phyloP scores from a whole-genome alignment of 2,329 filamentous ascomycete species.

The Botrytis porri region DNA sequence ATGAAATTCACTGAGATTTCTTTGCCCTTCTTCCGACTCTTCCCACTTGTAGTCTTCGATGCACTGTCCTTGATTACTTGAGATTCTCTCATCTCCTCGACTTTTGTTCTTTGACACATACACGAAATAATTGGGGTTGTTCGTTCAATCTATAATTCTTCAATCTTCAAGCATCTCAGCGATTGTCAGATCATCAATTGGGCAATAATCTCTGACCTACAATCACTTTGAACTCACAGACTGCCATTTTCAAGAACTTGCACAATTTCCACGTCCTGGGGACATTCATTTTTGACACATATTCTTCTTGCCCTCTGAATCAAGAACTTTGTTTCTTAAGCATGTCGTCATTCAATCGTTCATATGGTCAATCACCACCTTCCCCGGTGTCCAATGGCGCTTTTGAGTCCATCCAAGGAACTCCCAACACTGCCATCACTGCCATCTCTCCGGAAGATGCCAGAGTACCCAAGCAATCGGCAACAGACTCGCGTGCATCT shows the following conservation, averaged over 20 bases:
- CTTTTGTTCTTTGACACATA: conserved; percentile 3
- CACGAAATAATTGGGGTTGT: conserved; percentile 3
- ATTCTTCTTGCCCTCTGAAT: not conserved
- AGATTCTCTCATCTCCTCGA: not conserved
- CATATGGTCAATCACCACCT: conserved; percentile 25
- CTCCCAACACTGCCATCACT: conserved; percentile 62
- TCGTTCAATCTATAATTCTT: not conserved
- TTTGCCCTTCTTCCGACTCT: not conserved
- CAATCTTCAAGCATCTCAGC: not conserved
- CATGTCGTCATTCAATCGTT: conserved; percentile 22
- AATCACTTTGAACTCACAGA: not conserved
- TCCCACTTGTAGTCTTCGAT: not conserved
- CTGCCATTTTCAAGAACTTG: not conserved
- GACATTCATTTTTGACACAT: conserved; percentile 12
- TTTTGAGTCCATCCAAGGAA: conserved; percentile 57
- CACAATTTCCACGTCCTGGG: conserved; percentile 5
- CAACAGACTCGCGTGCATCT: conserved; percentile 31
- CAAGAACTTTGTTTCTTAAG: not conserved
- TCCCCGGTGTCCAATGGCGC: conserved; percentile 48
- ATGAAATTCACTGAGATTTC: not conserved
- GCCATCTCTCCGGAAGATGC: conserved; percentile 60
- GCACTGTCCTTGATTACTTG: not conserved
- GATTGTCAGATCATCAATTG: not conserved
- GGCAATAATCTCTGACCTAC: not conserved
- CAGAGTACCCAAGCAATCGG: conserved; percentile 17